Evolutionary conservation across 139 green algal species (phyloP), one percentile per base, ranked within the genome.

Genomic region (Edaphochlamys debaryana): DNA sequence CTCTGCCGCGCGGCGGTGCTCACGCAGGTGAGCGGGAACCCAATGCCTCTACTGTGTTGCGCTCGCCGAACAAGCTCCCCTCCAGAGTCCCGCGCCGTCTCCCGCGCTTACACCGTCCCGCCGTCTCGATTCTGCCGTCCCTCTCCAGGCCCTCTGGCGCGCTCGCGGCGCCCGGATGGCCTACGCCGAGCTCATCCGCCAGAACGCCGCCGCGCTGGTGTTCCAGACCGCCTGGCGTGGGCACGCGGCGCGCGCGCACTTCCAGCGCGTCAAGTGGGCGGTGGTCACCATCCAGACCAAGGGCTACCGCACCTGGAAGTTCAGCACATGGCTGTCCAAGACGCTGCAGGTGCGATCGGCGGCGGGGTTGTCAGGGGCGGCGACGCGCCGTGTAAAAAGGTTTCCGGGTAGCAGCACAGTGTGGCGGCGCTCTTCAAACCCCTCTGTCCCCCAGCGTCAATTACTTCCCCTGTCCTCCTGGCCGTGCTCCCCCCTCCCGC

Each of bases 151-250:
- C 1, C 32, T 41, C 2, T 89, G 83, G 86, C 88, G 90, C 20
- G 82, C 67, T 40, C 79, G 34, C 30, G 34, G 32, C 4, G 17
- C 67, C 19, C 74, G 87, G 13, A 36, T 48, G 27, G 42, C 34
- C 7, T 91, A 88, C 68, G 66, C 41, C 22, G 68, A 92, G 38
- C 41, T 93, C 36, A 29, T 72, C 22, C 20, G 11, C 25, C 82
- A 73, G 52, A 77, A 90, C 69, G 32, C n/a, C 0, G 91, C 92
- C 3, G 90, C 92, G 25, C 36, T 85, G 8, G 11, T 82, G 48
- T 56, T 94, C 15, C 93, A 96, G 85, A 82, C 75, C 27, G 67
- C 63, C 5, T 88, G 85, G 66, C 86, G 91, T 3, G 83, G 78
- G 4, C 79, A 82, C 52, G 48, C 66, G 19, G 73, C 56, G 36